Conservation (phyloP, 176 grass and related monocot species). For the Tillandsia fasciculata region DNA sequence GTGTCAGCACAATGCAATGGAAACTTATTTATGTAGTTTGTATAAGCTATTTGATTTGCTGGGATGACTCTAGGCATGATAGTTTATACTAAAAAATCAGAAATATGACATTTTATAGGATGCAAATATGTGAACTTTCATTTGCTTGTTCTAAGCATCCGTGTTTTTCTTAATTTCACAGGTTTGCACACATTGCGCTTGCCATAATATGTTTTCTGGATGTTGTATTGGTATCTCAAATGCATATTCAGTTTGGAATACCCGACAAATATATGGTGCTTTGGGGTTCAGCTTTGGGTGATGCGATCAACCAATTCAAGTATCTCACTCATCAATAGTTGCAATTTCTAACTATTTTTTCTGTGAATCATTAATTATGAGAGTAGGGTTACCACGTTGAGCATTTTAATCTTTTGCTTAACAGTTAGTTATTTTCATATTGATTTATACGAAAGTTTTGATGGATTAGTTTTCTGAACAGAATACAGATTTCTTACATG, state of each 20-base stretch:
- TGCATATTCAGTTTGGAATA: conserved; percentile 52
- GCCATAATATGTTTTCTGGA: conserved; percentile 43
- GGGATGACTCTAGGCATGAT: not conserved
- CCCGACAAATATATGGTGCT: conserved; percentile 65
- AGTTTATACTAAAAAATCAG: not conserved
- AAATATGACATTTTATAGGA: no score
- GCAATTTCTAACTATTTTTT: conserved; percentile 13
- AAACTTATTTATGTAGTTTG: not conserved
- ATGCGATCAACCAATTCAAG: conserved; percentile 82
- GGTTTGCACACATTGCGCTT: conserved; percentile 68
- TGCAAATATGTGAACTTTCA: not conserved
- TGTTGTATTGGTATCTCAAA: conserved; percentile 45
- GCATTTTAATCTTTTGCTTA: not conserved
- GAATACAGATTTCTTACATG: no score
- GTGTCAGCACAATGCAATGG: not conserved
- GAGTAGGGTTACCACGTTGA: not conserved
- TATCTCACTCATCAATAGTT: conserved; percentile 15
- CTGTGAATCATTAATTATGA: conserved; percentile 6
- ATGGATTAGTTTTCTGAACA: no score
- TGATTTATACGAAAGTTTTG: no score
- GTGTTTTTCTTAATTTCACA: conserved; percentile 25
- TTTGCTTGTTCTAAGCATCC: not conserved
- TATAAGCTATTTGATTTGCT: not conserved
- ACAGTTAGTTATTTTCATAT: not conserved
- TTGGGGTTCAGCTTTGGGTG: conserved; percentile 57